A percentile compares a stretch with the other conserved stretches of the same genome.
phyloP scores from a whole-genome alignment of 805 yeast genomes.

The Brettanomyces custersianus region DNA sequence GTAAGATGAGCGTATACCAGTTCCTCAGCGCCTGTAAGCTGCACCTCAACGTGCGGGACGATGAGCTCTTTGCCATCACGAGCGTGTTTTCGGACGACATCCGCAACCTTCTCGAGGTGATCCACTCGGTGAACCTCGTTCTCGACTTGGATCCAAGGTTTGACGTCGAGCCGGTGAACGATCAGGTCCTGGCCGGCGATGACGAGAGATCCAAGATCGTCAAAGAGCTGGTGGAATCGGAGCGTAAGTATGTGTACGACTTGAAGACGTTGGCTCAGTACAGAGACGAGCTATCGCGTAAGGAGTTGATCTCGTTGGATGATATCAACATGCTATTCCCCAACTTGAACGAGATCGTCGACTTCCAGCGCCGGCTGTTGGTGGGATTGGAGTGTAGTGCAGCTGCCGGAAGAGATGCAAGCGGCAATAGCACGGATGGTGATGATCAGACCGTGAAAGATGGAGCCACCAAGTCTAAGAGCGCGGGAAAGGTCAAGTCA shows the following conservation, averaged over 20 bases:
- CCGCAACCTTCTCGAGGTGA: slow-evolving; percentile 64
- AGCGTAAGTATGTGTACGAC: slow-evolving; percentile 88
- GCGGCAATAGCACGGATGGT: too few species aligned
- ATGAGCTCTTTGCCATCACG: slow-evolving; percentile 80
- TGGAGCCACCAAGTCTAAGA: too few species aligned
- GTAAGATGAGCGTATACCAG: slow-evolving; percentile 85
- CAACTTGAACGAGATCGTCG: slow-evolving; percentile 71
- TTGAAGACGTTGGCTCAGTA: slow-evolving; percentile 65
- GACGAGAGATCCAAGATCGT: slow-evolving; percentile 72
- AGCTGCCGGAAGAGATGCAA: slow-evolving; percentile 29
- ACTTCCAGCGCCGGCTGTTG: slow-evolving; percentile 83
- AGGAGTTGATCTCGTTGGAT: slow-evolving; percentile 67
- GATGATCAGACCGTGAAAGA: too few species aligned
- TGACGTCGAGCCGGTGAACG: slow-evolving; percentile 14
- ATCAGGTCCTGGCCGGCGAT: slow-evolving; percentile 25
- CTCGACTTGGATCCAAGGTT: slow-evolving; percentile 42
- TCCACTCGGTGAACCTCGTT: slow-evolving; percentile 61
- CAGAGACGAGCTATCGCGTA: slow-evolving; percentile 54
- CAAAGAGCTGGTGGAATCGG: slow-evolving; percentile 79
- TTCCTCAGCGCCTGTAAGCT: slow-evolving; percentile 80
- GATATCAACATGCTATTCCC: slow-evolving; percentile 79
- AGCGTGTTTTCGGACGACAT: slow-evolving; percentile 82
- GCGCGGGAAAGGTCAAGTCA: slow-evolving; percentile 59
- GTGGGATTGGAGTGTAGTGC: slow-evolving; percentile 87
- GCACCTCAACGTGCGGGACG: slow-evolving; percentile 66